Percentiles rank a stretch among this genome's conserved stretches.
phyloP scores from a whole-genome alignment of 805 yeast genomes.

The Ogataea saltuana region DNA sequence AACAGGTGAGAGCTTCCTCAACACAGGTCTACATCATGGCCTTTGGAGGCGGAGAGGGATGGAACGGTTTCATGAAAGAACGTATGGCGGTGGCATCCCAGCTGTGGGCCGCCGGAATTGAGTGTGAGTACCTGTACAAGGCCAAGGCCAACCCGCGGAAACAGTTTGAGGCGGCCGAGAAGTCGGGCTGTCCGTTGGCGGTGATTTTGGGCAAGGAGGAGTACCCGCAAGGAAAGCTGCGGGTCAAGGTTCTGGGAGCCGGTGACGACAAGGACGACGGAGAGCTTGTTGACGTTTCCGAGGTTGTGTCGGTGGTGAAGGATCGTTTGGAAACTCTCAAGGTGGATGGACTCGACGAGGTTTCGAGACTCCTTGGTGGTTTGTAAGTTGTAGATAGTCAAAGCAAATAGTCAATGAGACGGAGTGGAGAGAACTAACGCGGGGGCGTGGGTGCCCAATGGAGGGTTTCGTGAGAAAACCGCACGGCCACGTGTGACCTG shows the following conservation, averaged over 20 bases:
- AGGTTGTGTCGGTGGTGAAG: slow-evolving; percentile 53
- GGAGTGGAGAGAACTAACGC: no score
- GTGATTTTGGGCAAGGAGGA: slow-evolving; percentile 97
- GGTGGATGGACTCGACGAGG: slow-evolving; percentile 59
- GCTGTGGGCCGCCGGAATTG: slow-evolving; percentile 87
- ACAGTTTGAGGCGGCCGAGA: slow-evolving; percentile 97
- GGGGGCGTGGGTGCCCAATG: no score
- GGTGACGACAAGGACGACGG: slow-evolving; percentile 84
- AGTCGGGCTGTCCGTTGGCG: slow-evolving; percentile 84
- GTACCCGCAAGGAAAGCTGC: slow-evolving; percentile 72
- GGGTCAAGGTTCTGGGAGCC: slow-evolving; percentile 87
- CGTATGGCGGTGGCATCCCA: slow-evolving; percentile 83
- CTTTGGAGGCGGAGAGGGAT: slow-evolving; percentile 95
- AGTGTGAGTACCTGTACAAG: slow-evolving; percentile 89
- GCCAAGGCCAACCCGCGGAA: slow-evolving; percentile 92
- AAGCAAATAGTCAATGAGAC: no score
- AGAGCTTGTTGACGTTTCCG: slow-evolving; percentile 62
- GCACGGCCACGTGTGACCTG: no score
- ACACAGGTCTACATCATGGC: slow-evolving; percentile 98
- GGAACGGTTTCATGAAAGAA: slow-evolving; percentile 91
- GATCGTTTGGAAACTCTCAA: slow-evolving; percentile 39
- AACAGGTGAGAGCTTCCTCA: slow-evolving; percentile 73
- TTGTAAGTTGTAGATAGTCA: slow-evolving; percentile 39
- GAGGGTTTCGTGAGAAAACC: no score
- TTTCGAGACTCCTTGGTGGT: slow-evolving; percentile 61